Evolutionary conservation across 1,284 basidiomycete species (phyloP), one percentile per base, ranked within the genome.

Genomic region (Naganishia cerealis): DNA sequence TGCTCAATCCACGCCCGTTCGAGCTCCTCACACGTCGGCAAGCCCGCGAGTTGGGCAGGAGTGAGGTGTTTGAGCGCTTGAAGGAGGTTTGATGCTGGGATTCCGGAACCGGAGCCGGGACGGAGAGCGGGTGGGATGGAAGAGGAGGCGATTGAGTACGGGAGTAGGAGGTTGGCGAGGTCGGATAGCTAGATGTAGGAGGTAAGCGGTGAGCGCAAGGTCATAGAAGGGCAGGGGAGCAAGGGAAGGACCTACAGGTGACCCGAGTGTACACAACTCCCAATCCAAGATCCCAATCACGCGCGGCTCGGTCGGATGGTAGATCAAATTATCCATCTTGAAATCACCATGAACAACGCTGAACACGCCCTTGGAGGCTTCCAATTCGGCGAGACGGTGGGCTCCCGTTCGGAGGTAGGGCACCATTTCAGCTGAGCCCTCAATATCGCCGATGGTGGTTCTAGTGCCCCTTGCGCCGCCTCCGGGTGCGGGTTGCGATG

Each of bases 241-340:
- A 48, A 15, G 38, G 21, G 6, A 36, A 16, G 36, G 26, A 79
- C 85, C 53, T 75, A 91, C 88, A 39, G 90, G 89, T 74, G 89
- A 91, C 9, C 92, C 92, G 18, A 96, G 84, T 1, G 95, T 98
- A 75, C 91, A 94, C 46, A 98, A 82, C 77, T 98, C 94, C 94
- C 94, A 98, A 78, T 98, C 94, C 57, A 98, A 82, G 53, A 98
- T 92, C 1, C 92, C 94, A 74, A 98, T 94, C 1, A 98, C 93
- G 55, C 87, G 83, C 42, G 50, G 40, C 80, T 96, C 89, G 1
- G 89, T 93, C 0, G 91, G 90, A 76, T 97, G 94, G 81, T 94
- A 98, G 70, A 98, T 86, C 74, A 98, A 79, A 77, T 98, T 99
- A 80, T 99, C 94, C 26, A 96, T 85, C 81, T 99, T 99, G 79